These are phyloP conservation scores for Sclerotinia subarctica DNA, from an alignment of 2,329 filamentous ascomycete species.

Conservation along the genomic window DNA sequence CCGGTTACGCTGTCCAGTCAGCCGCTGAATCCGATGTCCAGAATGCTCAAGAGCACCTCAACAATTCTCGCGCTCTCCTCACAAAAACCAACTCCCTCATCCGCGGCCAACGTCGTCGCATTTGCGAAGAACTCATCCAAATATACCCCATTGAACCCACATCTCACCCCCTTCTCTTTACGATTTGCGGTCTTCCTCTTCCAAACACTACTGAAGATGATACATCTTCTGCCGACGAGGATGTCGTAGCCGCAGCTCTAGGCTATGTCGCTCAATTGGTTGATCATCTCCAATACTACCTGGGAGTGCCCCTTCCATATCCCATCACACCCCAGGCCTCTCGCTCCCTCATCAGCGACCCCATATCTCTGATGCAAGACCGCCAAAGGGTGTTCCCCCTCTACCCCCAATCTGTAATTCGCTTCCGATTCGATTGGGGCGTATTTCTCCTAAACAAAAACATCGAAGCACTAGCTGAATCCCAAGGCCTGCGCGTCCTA, in stretches of 20 bases:
- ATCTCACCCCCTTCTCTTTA: constrained; percentile 69
- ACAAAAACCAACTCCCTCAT: constrained; percentile 61
- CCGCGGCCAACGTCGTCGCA: constrained; percentile 81
- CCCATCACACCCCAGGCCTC: constrained; percentile 71
- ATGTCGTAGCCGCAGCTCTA: constrained; percentile 74
- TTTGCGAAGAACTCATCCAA: constrained; percentile 75
- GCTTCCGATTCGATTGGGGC: constrained; percentile 92
- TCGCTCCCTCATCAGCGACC: constrained; percentile 71
- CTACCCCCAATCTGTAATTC: constrained; percentile 65
- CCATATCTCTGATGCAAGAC: constrained; percentile 56
- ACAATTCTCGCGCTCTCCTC: constrained; percentile 53
- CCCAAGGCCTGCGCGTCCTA: constrained; percentile 72
- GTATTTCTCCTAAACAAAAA: constrained; percentile 97
- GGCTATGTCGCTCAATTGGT: constrained; percentile 76
- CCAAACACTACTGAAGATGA: constrained; percentile 79
- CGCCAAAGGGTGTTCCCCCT: constrained; percentile 72
- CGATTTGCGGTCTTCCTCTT: constrained; percentile 72
- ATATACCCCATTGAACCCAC: constrained; percentile 79
- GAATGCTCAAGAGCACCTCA: constrained; percentile 58
- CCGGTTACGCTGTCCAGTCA: constrained; percentile 58
- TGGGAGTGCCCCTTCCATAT: constrained; percentile 76
- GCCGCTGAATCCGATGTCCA: constrained; percentile 59
- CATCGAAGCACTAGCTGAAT: constrained; percentile 67
- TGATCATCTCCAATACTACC: constrained; percentile 75
- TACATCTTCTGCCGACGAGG: constrained; percentile 50